Evolutionary conservation across 169 alveolate genomes (phyloP).

Genomic region (Plasmodium vivax): DNA sequence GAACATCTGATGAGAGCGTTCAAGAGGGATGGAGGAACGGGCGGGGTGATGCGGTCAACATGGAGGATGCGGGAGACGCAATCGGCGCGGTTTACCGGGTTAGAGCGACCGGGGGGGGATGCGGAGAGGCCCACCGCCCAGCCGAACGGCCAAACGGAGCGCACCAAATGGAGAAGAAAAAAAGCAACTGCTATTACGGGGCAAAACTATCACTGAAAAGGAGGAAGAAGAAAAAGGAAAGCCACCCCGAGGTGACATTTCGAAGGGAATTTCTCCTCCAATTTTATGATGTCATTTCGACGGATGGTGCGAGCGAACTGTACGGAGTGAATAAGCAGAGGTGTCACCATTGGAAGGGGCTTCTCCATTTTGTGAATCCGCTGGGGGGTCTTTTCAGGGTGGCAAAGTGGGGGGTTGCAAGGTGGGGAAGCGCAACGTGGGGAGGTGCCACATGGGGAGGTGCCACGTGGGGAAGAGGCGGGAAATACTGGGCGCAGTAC

Average conservation of each 20-base stretch:
- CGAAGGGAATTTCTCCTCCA: constrained; percentile 6
- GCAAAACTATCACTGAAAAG: constrained; percentile 18
- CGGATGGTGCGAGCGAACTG: constrained; percentile 6
- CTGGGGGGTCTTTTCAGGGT: neutral
- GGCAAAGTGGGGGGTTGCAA: neutral
- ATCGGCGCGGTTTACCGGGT: neutral
- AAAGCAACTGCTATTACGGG: neutral
- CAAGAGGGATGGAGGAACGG: neutral
- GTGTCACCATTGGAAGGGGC: neutral
- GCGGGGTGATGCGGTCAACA: neutral
- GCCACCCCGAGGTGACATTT: neutral
- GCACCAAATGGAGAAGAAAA: neutral
- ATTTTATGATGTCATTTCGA: constrained; percentile 47
- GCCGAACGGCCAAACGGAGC: neutral
- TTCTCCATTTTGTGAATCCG: constrained; percentile 4
- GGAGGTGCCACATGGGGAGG: neutral
- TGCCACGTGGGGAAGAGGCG: neutral
- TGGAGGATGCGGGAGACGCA: too few relatives aligned
- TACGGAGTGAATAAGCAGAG: constrained; percentile 1
- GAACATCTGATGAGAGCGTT: neutral
- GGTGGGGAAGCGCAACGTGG: too few relatives aligned
- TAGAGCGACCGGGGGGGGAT: neutral
- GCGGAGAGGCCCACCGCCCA: neutral
- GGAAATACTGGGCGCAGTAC: constrained; percentile 36
- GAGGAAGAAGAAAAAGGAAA: neutral